Evolutionary conservation across 2,329 filamentous ascomycete species (phyloP), one percentile per base, ranked within the genome.

Genomic region (Penicillium sp.): DNA sequence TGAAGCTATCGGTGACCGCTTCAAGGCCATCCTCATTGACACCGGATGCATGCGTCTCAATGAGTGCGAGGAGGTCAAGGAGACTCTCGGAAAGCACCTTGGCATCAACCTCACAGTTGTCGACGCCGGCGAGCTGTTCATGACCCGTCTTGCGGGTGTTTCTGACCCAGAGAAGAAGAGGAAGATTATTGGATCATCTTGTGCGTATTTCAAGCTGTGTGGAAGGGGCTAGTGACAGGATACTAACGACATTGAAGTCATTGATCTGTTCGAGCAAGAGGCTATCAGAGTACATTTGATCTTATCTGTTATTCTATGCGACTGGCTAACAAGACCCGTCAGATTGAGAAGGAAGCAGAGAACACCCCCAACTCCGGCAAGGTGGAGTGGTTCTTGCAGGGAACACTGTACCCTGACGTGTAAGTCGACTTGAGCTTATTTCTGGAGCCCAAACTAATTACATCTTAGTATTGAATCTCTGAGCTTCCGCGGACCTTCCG

Each of bases 41-140:
- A 96, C 90, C 62, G 92, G 91, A 58, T 80, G 91, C 48, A 87
- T 99, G 83, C 86, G 94, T 34, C 81, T 94, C 26, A 87, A 96
- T 68, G 94, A 97, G 74, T 92, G 88, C 62, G 78, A 87, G 62
- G 80, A 88, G 66, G 94, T 97, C 48, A 87, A 96, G 74, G 80
- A 91, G 73, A 92, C 86, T 0, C 83, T 97, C 2, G 81, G 82
- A 1, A 73, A 92, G 67, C 87, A 94, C 62, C 83, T 97, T 1
- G 90, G 90, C 1, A 95, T 97, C 74, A 94, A 96, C 73, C 81
- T 97, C 2, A 96, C 90, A 0, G 88, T 97, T 24, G 85, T 95
- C 2, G 89, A 97, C 70, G 92, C 86, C 0, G 82, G 83, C 9
- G 81, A 95, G 56, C 78, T 83, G 23, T 97, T 97, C 80, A 79